These are phyloP conservation scores for Chalaropsis thielavioides DNA, from an alignment of 2,329 filamentous ascomycete genomes.

Conservation along the genomic window DNA sequence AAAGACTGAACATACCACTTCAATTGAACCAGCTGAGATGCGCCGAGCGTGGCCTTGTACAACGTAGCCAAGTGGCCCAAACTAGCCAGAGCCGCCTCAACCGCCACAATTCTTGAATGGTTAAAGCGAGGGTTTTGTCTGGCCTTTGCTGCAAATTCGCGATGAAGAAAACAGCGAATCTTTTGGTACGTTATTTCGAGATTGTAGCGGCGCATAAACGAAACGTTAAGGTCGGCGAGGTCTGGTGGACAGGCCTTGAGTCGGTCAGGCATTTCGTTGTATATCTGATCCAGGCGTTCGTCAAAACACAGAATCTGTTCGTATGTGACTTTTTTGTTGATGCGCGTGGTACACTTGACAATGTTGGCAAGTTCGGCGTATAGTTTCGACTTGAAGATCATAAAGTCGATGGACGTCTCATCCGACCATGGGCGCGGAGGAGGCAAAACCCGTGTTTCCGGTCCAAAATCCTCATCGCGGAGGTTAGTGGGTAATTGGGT, in stretches of 20 bases:
- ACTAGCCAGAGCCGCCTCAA: conserved; percentile 74
- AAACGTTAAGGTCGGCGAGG: conserved; percentile 63
- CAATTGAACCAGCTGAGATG: conserved; percentile 56
- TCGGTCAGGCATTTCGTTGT: conserved; percentile 57
- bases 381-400: conserved; percentile 59
- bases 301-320: conserved; percentile 52
- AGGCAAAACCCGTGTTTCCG: conserved; percentile 52
- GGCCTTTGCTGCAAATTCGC: conserved; percentile 69
- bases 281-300: conserved; percentile 44
- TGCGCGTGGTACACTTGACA: conserved; percentile 46
- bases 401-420: conserved; percentile 62
- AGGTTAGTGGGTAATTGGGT: conserved; percentile 62
- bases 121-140: conserved; percentile 66
- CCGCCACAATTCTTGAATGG: conserved; percentile 68
- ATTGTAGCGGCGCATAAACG: conserved; percentile 73
- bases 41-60: conserved; percentile 56
- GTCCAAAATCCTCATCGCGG: conserved; percentile 66
- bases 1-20: conserved; percentile 68
- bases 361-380: conserved; percentile 57
- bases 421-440: conserved; percentile 52
- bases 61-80: conserved; percentile 64
- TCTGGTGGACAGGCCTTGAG: conserved; percentile 51
- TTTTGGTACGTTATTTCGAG: conserved; percentile 79
- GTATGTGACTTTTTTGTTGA: conserved; percentile 42
- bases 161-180: conserved; percentile 74